Evolutionary conservation across 371 early-diverging fungal species (phyloP).

Genomic region (Mucor sp.): DNA sequence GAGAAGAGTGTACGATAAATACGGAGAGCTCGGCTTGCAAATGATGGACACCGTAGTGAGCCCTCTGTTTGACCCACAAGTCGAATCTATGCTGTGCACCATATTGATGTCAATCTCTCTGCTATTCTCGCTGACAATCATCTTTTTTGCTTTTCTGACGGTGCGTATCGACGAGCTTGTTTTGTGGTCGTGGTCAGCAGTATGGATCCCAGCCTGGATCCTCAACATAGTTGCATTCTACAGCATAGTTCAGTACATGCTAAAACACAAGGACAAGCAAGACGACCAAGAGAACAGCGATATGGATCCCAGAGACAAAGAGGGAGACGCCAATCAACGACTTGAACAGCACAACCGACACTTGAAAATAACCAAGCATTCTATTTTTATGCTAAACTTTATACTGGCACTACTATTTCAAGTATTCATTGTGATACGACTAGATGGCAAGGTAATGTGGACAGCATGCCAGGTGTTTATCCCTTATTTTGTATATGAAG

Average conservation of each 20-base stretch:
- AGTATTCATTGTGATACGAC: slow-evolving; percentile 54
- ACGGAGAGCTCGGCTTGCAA: slow-evolving; percentile 85
- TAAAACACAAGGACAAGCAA: background rate
- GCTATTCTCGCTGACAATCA: slow-evolving; percentile 64
- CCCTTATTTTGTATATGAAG: slow-evolving; percentile 74
- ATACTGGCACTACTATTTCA: slow-evolving; percentile 50
- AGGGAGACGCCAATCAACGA: background rate
- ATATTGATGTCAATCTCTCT: slow-evolving; percentile 60
- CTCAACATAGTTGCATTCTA: slow-evolving; percentile 51
- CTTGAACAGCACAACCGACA: slow-evolving; percentile 8
- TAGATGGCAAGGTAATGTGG: slow-evolving; percentile 53
- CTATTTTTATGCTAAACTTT: slow-evolving; percentile 30
- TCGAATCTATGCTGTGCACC: slow-evolving; percentile 72
- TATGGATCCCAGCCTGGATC: slow-evolving; percentile 85
- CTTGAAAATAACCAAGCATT: slow-evolving; percentile 11
- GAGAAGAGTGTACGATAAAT: slow-evolving; percentile 80
- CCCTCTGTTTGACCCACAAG: slow-evolving; percentile 76
- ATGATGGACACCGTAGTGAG: slow-evolving; percentile 79
- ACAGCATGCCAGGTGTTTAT: slow-evolving; percentile 63
- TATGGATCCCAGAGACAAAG: background rate
- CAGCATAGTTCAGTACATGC: slow-evolving; percentile 23
- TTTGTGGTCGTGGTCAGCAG: slow-evolving; percentile 70
- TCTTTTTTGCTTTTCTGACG: slow-evolving; percentile 78
- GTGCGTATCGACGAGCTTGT: slow-evolving; percentile 72
- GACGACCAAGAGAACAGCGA: slow-evolving; percentile 3